Evolutionary conservation across 495 filamentous ascomycete species (phyloP).

Genomic region (Tuber microsphaerosporum): DNA sequence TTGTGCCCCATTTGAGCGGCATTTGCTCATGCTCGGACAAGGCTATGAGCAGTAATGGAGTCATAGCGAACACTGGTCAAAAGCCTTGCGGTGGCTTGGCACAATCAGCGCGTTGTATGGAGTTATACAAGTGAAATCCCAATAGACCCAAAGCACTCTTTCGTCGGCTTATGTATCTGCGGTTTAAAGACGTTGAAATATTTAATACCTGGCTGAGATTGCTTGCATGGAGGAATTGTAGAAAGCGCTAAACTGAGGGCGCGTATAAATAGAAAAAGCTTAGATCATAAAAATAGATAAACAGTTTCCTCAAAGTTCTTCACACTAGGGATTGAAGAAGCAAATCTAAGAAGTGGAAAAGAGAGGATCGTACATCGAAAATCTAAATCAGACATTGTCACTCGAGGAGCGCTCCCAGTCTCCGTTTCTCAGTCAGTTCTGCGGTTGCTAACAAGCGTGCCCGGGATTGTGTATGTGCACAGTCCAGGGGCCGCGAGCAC

Average conservation of each 20-base stretch:
- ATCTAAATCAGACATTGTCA: neutral
- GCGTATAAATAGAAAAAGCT: neutral
- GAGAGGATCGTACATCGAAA: neutral
- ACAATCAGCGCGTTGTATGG: neutral
- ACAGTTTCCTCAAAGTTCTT: neutral
- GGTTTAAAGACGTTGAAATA: neutral
- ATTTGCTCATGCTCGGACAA: neutral
- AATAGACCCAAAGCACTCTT: neutral
- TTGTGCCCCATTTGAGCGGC: neutral
- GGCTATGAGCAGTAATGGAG: neutral
- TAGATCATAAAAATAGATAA: neutral
- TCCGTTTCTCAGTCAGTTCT: neutral
- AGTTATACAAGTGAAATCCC: neutral
- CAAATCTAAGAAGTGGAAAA: neutral
- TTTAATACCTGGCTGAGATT: neutral
- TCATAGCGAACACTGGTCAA: neutral
- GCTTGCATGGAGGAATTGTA: neutral
- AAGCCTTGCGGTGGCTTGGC: neutral
- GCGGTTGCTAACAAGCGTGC: neutral
- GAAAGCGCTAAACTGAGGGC: neutral
- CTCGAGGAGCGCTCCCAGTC: neutral
- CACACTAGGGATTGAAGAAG: neutral
- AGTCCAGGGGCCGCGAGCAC: neutral
- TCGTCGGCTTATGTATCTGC: neutral
- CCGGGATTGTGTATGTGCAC: neutral